Base-by-base conservation (phyloP, 2,329 filamentous ascomycete genomes). In the Escovopsis sp. region DNA sequence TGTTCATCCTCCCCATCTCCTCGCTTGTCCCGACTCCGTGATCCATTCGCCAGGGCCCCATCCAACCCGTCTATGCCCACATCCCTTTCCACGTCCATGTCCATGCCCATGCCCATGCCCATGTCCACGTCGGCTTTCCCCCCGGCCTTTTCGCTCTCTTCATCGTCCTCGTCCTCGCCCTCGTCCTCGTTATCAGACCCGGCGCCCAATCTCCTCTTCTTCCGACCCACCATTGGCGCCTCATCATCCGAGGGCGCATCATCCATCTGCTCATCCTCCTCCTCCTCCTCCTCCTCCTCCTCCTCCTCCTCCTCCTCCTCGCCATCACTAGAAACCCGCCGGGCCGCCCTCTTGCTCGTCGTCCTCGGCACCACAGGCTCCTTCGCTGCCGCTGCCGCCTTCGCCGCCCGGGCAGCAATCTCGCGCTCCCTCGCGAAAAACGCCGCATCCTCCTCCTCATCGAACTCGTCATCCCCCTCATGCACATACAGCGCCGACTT, bases 401-500 rank as follows among this genome's bases (percentile, higher is more conserved):
- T 56, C 41, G 61, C 63, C 15, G 66, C 63, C 38, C 71, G 71
- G 48, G 75, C 69, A 39, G 83, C 68, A 45, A 81, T 68, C 13
- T 58, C 60, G 3, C 57, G 56, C 61, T 95, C 88, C 13, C 74
- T 70, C 2, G 72, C 77, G 60, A 89, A 95, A 61, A 95, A 95
- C 15, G 74, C 76, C 16, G 66, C 60, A 39, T 70, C 68, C 43
- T 76, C 74, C 37, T 87, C 85, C 30, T 73, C 77, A 53, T 94
- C 86, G n/a, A 74, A 80, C 50, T 94, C 87, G 41, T 96, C 91
- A 56, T 96, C 91, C 50, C 82, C 86, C 32, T 81, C 79, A 44
- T 81, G 75, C 39, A 98, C 82, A 52, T 79, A 89, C 33, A 89
- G 62, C 20, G 80, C 79, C 52, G 84, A 93, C 67, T 95, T 96